phyloP scores from a whole-genome alignment of 805 yeast genomes.

The Candida vaughaniae region DNA sequence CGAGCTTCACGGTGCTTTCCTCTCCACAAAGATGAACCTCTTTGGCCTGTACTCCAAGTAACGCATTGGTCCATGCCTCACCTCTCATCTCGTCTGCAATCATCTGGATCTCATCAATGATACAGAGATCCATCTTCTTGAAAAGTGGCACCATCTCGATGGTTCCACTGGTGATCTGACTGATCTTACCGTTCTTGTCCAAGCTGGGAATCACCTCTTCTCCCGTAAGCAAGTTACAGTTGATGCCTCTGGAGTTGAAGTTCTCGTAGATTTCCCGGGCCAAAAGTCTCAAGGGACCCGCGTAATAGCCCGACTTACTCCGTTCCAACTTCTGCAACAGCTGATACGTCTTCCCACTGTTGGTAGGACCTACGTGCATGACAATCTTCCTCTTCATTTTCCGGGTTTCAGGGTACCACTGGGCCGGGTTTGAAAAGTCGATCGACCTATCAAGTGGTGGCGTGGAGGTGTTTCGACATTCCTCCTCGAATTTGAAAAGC shows the following conservation, averaged over 20 bases:
- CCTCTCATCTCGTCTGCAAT: constrained; percentile 78
- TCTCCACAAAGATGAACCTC: constrained; percentile 96
- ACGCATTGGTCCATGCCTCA: constrained; percentile 90
- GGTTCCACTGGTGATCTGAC: constrained; percentile 81
- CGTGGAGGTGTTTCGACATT: neutral
- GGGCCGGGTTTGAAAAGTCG: constrained; percentile 38
- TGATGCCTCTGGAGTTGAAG: constrained; percentile 60
- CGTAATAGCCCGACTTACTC: constrained; percentile 79
- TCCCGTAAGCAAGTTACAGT: constrained; percentile 91
- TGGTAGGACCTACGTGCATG: constrained; percentile 98
- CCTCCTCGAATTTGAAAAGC: constrained; percentile 20
- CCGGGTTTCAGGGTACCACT: constrained; percentile 85
- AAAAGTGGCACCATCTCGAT: constrained; percentile 86
- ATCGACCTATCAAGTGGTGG: constrained; percentile 12
- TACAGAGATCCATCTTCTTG: constrained; percentile 76
- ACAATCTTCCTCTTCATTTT: constrained; percentile 72
- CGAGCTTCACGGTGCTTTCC: constrained; percentile 70
- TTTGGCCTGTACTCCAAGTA: constrained; percentile 80
- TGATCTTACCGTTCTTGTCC: constrained; percentile 70
- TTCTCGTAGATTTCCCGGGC: constrained; percentile 91
- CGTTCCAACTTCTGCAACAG: constrained; percentile 68
- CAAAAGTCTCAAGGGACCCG: constrained; percentile 88
- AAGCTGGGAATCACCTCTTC: constrained; percentile 79
- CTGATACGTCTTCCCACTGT: constrained; percentile 88
- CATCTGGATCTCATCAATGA: constrained; percentile 97